These are phyloP conservation scores for Firmiana major DNA, from an alignment of 345 rosid species.

Conservation along the genomic window DNA sequence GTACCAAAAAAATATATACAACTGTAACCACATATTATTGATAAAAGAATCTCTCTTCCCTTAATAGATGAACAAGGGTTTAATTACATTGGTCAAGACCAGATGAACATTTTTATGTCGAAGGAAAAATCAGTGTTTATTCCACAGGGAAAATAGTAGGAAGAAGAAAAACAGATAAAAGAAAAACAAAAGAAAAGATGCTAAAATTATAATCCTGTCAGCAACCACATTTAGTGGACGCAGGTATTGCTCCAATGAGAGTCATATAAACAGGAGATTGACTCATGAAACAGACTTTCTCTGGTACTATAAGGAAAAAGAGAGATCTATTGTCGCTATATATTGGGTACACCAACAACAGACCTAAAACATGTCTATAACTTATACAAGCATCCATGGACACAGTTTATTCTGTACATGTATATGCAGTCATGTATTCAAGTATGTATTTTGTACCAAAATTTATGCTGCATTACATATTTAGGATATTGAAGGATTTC, in stretches of 20 bases:
- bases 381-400: background rate
- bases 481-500: slow-evolving; percentile 94
- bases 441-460: background rate
- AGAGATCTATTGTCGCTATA: background rate
- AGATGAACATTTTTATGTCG: background rate
- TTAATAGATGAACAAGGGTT: background rate
- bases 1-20: background rate
- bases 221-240: background rate
- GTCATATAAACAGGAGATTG: background rate
- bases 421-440: background rate
- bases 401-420: background rate
- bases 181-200: background rate
- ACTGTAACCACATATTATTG: background rate
- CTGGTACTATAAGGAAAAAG: background rate
- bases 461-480: background rate
- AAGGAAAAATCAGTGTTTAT: background rate
- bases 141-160: background rate
- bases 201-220: background rate
- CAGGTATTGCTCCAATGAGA: background rate
- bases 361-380: background rate
- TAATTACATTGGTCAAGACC: background rate
- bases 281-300: background rate
- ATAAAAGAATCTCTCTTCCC: background rate
- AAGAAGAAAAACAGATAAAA: background rate
- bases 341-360: no score